These are phyloP conservation scores for Straminergon stramineum DNA, from an alignment of 225 moss, liverwort and hornwort species.

Conservation along the genomic window DNA sequence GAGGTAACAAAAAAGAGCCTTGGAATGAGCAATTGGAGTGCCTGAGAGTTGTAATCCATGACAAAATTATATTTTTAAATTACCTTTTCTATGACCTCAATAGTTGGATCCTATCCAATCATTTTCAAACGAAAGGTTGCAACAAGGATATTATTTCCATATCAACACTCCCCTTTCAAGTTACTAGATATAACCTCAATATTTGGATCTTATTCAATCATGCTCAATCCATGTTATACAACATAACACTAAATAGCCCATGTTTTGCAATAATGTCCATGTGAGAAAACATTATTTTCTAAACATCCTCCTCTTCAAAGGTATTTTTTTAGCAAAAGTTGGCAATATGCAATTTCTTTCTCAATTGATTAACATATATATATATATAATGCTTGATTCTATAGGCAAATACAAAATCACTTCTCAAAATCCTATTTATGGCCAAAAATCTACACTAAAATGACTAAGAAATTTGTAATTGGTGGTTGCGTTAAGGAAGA, in stretches of 20 bases:
- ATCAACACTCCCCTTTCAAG: neutral
- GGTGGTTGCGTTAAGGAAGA: rapidly evolving
- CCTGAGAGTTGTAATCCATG: neutral
- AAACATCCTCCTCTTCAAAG: rapidly evolving
- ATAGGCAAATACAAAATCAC: neutral
- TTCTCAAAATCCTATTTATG: neutral
- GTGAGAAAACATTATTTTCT: neutral
- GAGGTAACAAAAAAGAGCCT: neutral
- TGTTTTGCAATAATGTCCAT: neutral
- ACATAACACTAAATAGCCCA: neutral
- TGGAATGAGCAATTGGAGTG: neutral
- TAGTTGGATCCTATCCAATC: neutral
- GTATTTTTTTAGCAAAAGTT: neutral
- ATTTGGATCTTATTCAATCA: neutral
- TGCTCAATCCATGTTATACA: neutral
- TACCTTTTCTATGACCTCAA: neutral
- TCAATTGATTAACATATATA: neutral
- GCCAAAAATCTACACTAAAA: neutral
- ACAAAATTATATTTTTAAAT: neutral
- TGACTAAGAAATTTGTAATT: rapidly evolving
- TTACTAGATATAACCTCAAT: neutral
- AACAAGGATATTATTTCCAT: neutral
- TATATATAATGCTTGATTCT: neutral
- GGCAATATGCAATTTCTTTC: neutral
- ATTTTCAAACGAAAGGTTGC: neutral